phyloP scores from a whole-genome alignment of 768 basidiomycete genomes.

The Amanita muscaria region DNA sequence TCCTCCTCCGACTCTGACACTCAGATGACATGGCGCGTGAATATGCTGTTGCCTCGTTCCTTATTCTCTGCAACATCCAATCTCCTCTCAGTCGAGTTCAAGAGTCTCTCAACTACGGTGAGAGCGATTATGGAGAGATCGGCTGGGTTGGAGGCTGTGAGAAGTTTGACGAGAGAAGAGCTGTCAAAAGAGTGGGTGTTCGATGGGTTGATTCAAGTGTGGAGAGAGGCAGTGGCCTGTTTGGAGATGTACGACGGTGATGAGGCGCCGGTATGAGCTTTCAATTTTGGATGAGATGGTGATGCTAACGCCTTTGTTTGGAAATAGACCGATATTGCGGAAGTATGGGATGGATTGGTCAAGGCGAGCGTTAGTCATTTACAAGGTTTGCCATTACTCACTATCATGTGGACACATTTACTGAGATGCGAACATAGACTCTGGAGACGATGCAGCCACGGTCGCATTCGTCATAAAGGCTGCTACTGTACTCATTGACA shows the following conservation, averaged over 20 bases:
- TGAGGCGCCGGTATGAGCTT: conserved; percentile 40
- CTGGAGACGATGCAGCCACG: conserved; percentile 30
- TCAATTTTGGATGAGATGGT: conserved; percentile 2
- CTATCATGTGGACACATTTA: conserved; percentile 1
- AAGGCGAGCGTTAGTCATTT: conserved; percentile 37
- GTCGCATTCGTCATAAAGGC: conserved; percentile 32
- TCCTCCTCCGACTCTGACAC: conserved; percentile 12
- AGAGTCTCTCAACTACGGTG: conserved; percentile 36
- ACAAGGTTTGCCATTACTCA: conserved; percentile 29
- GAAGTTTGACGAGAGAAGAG: conserved; percentile 50
- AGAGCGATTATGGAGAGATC: conserved; percentile 46
- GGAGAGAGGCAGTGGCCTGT: conserved; percentile 37
- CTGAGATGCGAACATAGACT: conserved; percentile 26
- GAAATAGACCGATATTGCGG: conserved; percentile 39
- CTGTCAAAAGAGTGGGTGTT: conserved; percentile 45
- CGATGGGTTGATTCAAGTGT: conserved; percentile 40
- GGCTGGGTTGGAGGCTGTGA: conserved; percentile 43
- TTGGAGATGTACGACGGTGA: conserved; percentile 38
- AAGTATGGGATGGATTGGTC: conserved; percentile 51
- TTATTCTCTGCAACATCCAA: conserved; percentile 52
- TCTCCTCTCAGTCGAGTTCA: conserved; percentile 45
- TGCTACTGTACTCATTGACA: conserved; percentile 36
- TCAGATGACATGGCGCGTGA: conserved; percentile 30
- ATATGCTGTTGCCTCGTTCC: conserved; percentile 39
- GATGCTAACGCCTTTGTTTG: too few species aligned